Evolutionary conservation across 2,329 filamentous ascomycete genomes (phyloP).

Genomic region (Colletotrichum acutatum): DNA sequence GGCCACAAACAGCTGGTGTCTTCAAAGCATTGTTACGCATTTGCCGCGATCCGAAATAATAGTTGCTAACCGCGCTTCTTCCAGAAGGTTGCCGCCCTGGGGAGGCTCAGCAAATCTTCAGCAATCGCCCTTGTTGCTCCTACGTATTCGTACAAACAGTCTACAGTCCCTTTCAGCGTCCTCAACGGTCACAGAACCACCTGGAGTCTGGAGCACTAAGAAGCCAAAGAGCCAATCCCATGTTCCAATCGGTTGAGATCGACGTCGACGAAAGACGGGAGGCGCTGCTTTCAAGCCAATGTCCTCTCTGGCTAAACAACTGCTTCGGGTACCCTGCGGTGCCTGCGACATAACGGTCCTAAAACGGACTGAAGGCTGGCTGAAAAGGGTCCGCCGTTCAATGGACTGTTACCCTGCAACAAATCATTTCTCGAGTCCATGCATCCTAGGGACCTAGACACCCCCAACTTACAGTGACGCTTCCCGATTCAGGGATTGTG

Average conservation of each 20-base stretch:
- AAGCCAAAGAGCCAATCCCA: slow-evolving; percentile 7
- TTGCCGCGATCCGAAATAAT: background rate
- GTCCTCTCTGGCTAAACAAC: background rate
- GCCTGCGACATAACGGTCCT: slow-evolving; percentile 14
- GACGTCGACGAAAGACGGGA: slow-evolving; percentile 1
- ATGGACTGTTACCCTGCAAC: slow-evolving; percentile 1
- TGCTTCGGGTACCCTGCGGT: slow-evolving; percentile 11
- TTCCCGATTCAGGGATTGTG: slow-evolving; percentile 18
- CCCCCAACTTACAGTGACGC: background rate
- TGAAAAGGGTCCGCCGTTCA: background rate
- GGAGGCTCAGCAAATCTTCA: slow-evolving; percentile 11
- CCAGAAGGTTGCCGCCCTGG: slow-evolving; percentile 1
- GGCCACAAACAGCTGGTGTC: background rate
- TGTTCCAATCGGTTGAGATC: background rate
- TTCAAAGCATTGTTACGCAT: background rate
- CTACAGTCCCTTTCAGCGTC: background rate
- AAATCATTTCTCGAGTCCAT: slow-evolving; percentile 5
- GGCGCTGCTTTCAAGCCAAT: background rate
- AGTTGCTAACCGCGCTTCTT: background rate
- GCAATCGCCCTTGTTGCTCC: background rate
- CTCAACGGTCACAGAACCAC: background rate
- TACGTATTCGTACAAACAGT: background rate
- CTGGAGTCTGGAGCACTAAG: background rate
- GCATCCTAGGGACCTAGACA: background rate
- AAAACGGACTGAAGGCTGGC: slow-evolving; percentile 1